These are phyloP conservation scores for Mycosphaerella sp. DNA, from an alignment of 2,329 filamentous ascomycete genomes.

Conservation along the genomic window DNA sequence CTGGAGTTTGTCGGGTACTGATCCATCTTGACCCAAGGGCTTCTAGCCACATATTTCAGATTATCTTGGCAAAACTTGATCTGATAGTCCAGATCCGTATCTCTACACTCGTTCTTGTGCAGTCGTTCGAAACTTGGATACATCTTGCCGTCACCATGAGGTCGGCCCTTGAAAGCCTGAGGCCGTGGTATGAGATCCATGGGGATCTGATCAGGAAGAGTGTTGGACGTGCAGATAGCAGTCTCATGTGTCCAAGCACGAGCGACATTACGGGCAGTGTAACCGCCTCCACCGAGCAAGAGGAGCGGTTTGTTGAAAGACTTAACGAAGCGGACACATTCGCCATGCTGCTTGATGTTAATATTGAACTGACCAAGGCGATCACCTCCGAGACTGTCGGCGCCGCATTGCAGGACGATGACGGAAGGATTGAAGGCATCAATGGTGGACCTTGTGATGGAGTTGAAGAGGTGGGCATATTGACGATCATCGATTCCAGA, in stretches of 20 bases:
- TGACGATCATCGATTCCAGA: slow-evolving; percentile 66
- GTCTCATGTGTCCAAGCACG: slow-evolving; percentile 97
- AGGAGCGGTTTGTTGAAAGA: slow-evolving; percentile 72
- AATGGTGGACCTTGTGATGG: slow-evolving; percentile 70
- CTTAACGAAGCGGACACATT: slow-evolving; percentile 87
- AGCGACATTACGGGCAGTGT: slow-evolving; percentile 93
- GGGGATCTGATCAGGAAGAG: slow-evolving; percentile 68
- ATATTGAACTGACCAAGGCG: slow-evolving; percentile 93
- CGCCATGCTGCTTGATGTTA: slow-evolving; percentile 88
- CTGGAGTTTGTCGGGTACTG: slow-evolving; percentile 66
- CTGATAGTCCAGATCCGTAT: slow-evolving; percentile 63
- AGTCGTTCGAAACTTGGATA: slow-evolving; percentile 77
- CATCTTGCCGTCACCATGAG: slow-evolving; percentile 62
- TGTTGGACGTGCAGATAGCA: slow-evolving; percentile 72
- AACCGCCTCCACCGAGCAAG: slow-evolving; percentile 89
- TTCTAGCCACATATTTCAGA: slow-evolving; percentile 73
- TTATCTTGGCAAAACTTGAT: slow-evolving; percentile 52
- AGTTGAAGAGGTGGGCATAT: slow-evolving; percentile 79
- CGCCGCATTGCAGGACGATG: slow-evolving; percentile 92
- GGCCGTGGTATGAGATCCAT: slow-evolving; percentile 70
- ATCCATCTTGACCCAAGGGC: slow-evolving; percentile 81
- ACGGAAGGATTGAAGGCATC: slow-evolving; percentile 80
- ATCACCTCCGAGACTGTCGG: slow-evolving; percentile 89
- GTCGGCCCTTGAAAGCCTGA: slow-evolving; percentile 73
- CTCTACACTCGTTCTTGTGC: slow-evolving; percentile 60